Base-by-base conservation (phyloP, 1,284 basidiomycete species). In the Inonotus hispidus region DNA sequence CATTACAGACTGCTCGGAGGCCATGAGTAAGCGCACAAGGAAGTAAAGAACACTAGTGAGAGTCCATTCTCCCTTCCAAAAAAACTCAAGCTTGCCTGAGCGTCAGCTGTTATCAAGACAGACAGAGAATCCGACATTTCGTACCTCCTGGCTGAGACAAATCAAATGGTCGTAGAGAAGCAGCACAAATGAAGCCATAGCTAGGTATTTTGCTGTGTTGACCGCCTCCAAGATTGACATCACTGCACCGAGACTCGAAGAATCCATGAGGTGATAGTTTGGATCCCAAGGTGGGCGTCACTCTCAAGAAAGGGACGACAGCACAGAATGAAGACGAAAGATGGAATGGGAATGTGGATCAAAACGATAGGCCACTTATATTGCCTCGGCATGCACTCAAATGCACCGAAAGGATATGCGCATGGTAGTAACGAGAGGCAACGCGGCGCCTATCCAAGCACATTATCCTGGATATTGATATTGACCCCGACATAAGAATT, bases 81-180 rank as follows among this genome's bases (percentile, higher is more conserved):
- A 55, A 29, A 59, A 64, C 14, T 61, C 59, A 29, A 64, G 29
- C 63, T 61, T n/a, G 10, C 21, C 10, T 14, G 35, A 52, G 27
- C 5, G 16, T 35, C 10, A 38, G 25, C 10, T n/a, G 6, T 10
- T n/a, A 43, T 19, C 27, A 41, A 29, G 41, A 38, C 8, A n/a
- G 16, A 19, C 23, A 32, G 3, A 3, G 45, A 13, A 7, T 14
- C 23, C n/a, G 32, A 10, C 2, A 16, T n/a, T 46, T 2, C 49
- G 21, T 43, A 64, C 59, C 59, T 64, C 63, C 45, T 64, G 62
- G 35, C 58, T 50, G 41, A 64, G 32, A 41, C 55, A 64, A 6
- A 41, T 64, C 21, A 60, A 41, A 47, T 64, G 59, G 23, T 64
- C 62, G 53, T 64, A 64, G 14, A 58, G 14, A 58, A 64, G 49